Conservation (phyloP, 108 stramenopile genomes). For the Cyclotella sp. region DNA sequence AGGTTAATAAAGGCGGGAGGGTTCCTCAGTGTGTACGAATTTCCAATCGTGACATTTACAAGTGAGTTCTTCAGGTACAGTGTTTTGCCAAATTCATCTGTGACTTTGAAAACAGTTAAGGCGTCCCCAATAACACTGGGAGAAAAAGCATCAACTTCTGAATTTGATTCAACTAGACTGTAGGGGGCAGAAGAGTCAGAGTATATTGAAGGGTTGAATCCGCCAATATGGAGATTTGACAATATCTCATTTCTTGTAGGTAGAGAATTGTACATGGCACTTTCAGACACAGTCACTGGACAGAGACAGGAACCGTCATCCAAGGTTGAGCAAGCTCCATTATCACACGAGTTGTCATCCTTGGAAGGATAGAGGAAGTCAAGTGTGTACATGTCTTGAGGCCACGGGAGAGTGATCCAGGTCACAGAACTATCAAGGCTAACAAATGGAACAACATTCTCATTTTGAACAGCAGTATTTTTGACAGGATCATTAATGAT, state of each 20-base stretch:
- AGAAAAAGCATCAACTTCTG: conserved; percentile 37
- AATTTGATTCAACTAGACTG: conserved; percentile 26
- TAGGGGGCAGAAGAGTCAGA: conserved; percentile 20
- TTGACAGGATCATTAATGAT: conserved; percentile 24
- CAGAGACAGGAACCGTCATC: conserved; percentile 38
- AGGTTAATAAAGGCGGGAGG: conserved; percentile 41
- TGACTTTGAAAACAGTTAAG: conserved; percentile 49
- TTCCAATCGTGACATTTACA: conserved; percentile 27
- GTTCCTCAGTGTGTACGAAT: conserved; percentile 35
- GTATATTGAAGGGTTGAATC: conserved; percentile 41
- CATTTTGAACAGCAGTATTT: conserved; percentile 13
- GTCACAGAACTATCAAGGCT: conserved; percentile 26
- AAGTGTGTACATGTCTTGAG: conserved; percentile 27
- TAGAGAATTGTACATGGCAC: conserved; percentile 28
- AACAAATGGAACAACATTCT: conserved; percentile 38
- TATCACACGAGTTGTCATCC: conserved; percentile 46
- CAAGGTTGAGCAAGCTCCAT: conserved; percentile 30
- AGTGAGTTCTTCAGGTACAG: conserved; percentile 38
- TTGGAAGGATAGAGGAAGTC: conserved; percentile 34
- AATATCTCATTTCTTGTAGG: conserved; percentile 51
- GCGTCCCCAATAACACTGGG: conserved; percentile 26
- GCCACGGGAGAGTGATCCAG: conserved; percentile 41
- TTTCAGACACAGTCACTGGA: conserved; percentile 25
- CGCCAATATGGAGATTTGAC: conserved; percentile 49
- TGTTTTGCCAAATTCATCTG: conserved; percentile 37